A percentile compares a stretch with the other conserved stretches of the same genome.
Conservation (phyloP, 345 rosid species). For the Cardiospermum halicacabum region DNA sequence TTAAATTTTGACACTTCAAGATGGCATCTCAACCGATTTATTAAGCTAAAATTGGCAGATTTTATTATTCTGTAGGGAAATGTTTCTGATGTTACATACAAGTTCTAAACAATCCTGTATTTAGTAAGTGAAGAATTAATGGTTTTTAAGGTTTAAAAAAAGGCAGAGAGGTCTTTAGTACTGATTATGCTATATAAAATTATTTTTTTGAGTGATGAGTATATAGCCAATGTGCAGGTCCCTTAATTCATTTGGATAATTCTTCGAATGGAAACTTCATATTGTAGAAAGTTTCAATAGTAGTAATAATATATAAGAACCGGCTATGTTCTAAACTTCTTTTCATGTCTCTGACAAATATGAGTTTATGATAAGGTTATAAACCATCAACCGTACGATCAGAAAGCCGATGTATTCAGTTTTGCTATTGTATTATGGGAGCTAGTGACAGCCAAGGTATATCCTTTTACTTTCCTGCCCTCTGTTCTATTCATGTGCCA, state of each 20-base stretch:
- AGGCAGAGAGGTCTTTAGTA: too few species aligned
- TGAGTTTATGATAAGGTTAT: conserved; percentile 42
- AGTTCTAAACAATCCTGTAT: neutral
- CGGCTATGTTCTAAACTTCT: neutral
- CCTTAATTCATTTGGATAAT: too few species aligned
- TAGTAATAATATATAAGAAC: neutral
- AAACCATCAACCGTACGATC: conserved; percentile 66
- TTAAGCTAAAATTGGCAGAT: neutral
- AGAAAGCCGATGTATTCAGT: conserved; percentile 73
- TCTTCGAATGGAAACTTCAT: neutral
- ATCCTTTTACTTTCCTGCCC: neutral
- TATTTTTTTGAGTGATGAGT: too few species aligned
- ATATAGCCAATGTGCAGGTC: too few species aligned
- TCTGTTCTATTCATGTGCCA: neutral
- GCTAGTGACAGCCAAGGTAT: conserved; percentile 71
- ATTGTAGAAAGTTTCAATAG: neutral
- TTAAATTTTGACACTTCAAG: neutral
- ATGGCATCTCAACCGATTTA: neutral
- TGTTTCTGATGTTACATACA: neutral
- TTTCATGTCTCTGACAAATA: neutral
- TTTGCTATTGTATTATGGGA: conserved; percentile 81
- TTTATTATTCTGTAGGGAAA: neutral
- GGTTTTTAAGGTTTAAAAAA: neutral
- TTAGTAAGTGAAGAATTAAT: neutral
- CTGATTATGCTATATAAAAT: too few species aligned